phyloP scores from a whole-genome alignment of 2,329 filamentous ascomycete species.

The Zelopaecilomyces penicillatus region DNA sequence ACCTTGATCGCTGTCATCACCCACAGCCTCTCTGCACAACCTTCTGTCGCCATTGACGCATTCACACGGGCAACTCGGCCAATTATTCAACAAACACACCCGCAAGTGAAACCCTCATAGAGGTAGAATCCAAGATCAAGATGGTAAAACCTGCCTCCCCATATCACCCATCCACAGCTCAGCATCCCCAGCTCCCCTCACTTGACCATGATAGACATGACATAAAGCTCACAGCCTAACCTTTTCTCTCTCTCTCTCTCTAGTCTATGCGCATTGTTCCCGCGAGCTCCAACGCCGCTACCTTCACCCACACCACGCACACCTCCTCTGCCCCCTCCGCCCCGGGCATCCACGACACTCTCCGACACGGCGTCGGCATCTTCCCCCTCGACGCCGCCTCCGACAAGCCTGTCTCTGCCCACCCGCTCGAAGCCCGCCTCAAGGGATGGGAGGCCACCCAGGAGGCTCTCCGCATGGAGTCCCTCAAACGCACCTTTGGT shows the following conservation, averaged over 20 bases:
- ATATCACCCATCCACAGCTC: neutral
- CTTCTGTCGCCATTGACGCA: too few relatives aligned
- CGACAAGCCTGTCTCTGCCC: slow-evolving; percentile 48
- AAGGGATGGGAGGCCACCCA: slow-evolving; percentile 86
- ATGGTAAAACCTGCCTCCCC: slow-evolving; percentile 36
- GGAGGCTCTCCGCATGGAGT: slow-evolving; percentile 79
- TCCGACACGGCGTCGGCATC: slow-evolving; percentile 75
- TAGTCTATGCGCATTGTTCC: slow-evolving; percentile 90
- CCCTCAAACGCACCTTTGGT: slow-evolving; percentile 78
- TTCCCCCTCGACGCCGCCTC: slow-evolving; percentile 40
- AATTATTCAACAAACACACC: too few relatives aligned
- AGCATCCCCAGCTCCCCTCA: slow-evolving; percentile 4
- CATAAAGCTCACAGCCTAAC: slow-evolving; percentile 7
- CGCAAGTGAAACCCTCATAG: too few relatives aligned
- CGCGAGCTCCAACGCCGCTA: slow-evolving; percentile 53
- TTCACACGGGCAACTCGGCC: too few relatives aligned
- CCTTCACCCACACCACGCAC: slow-evolving; percentile 50
- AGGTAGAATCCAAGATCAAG: slow-evolving; percentile 20
- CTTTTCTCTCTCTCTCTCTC: slow-evolving; percentile 4
- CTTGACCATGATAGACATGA: slow-evolving; percentile 1
- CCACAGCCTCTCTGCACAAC: neutral
- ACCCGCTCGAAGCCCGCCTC: slow-evolving; percentile 88
- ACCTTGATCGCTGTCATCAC: too few relatives aligned
- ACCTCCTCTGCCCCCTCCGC: slow-evolving; percentile 75
- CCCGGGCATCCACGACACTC: slow-evolving; percentile 85